phyloP scores from a whole-genome alignment of 192 early-diverging fungal species.

The Backusella circina region DNA sequence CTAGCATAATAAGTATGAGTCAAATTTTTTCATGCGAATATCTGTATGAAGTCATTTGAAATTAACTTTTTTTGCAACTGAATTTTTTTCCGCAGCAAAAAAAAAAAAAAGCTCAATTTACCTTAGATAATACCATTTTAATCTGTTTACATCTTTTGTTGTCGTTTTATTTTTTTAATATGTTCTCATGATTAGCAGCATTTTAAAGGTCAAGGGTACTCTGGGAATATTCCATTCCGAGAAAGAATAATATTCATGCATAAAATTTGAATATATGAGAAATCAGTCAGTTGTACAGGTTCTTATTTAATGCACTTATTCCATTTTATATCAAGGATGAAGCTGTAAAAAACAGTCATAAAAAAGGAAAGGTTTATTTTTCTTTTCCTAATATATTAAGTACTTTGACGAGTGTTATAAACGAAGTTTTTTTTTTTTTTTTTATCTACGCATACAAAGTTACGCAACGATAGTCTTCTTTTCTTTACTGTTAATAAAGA shows the following conservation, averaged over 20 bases:
- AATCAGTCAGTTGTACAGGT: neutral
- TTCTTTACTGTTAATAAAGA: too few relatives aligned
- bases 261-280: neutral
- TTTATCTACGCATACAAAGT: neutral
- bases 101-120: neutral
- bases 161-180: neutral
- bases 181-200: neutral
- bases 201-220: neutral
- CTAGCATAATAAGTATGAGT: neutral
- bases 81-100: too few relatives aligned
- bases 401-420: neutral
- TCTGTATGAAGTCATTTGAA: neutral
- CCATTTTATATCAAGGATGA: neutral
- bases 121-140: neutral
- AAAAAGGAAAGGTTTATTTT: neutral
- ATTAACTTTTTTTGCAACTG: neutral
- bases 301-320: neutral
- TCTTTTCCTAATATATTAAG: neutral
- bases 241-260: neutral
- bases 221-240: neutral
- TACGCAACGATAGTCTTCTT: too few relatives aligned
- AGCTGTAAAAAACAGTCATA: neutral
- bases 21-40: neutral
- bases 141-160: neutral
- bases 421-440: neutral